Conservation (phyloP, 257 asterid species). For the Penstemon davidsonii region DNA sequence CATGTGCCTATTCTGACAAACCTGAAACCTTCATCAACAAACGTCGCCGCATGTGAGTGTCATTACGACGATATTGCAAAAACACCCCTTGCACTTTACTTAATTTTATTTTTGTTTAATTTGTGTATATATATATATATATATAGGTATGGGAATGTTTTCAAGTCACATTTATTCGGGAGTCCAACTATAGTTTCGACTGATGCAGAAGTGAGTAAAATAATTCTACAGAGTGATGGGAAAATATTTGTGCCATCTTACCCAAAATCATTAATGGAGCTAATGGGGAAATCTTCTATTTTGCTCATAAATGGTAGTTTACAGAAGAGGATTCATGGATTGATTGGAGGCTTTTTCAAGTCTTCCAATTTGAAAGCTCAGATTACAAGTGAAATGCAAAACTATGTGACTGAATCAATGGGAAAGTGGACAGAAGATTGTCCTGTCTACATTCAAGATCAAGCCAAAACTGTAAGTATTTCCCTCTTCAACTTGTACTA, state of each 20-base stretch:
- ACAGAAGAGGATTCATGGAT: conserved; percentile 81
- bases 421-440: conserved; percentile 58
- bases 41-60: conserved; percentile 66
- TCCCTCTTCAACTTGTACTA: too few relatives aligned
- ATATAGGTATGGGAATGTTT: conserved; percentile 80
- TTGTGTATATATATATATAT: too few relatives aligned
- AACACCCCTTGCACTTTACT: not conserved
- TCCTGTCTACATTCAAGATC: conserved; percentile 71
- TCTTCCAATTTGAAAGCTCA: conserved; percentile 62
- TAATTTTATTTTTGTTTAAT: not conserved
- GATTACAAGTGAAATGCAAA: conserved; percentile 72
- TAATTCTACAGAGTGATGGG: conserved; percentile 78
- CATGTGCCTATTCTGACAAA: conserved; percentile 69
- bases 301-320: conserved; percentile 70
- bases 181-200: conserved; percentile 76
- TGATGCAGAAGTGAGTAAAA: conserved; percentile 82
- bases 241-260: conserved; percentile 77
- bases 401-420: conserved; percentile 60
- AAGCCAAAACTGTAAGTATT: conserved; percentile 62
- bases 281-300: conserved; percentile 83
- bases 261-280: conserved; percentile 80
- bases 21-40: conserved; percentile 73
- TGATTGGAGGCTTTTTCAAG: conserved; percentile 74
- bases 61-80: not conserved
- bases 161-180: conserved; percentile 90